These are phyloP conservation scores for Heliamphora exappendiculata DNA, from an alignment of 148 eudicot species.

Conservation along the genomic window DNA sequence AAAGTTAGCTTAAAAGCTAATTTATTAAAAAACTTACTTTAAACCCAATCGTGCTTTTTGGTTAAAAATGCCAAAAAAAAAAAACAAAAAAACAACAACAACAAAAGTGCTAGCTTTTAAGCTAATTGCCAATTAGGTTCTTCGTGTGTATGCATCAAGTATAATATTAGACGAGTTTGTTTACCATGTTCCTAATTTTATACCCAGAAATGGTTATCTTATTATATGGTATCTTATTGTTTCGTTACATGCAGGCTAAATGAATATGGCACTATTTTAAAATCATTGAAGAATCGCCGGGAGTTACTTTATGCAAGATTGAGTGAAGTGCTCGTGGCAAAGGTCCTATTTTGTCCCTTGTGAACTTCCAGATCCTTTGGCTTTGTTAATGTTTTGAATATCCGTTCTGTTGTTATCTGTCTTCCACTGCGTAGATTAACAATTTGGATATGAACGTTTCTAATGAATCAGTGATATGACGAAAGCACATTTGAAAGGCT, in stretches of 20 bases:
- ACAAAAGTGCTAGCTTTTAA: not conserved
- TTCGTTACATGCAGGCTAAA: slow-evolving; percentile 48
- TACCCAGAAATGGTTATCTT: not conserved
- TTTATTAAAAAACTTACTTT: too few species aligned
- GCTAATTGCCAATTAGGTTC: not conserved
- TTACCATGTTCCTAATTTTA: not conserved
- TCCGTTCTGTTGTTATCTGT: not conserved
- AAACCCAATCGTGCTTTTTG: too few species aligned
- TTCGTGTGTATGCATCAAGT: not conserved
- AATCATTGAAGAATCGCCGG: slow-evolving; percentile 54
- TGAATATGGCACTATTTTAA: slow-evolving; percentile 61
- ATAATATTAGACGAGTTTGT: not conserved
- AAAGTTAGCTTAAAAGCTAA: not conserved
- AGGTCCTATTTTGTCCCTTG: slow-evolving; percentile 42
- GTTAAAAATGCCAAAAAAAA: too few species aligned
- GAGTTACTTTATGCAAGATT: slow-evolving; percentile 56
- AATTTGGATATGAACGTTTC: not conserved
- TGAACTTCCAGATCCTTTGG: not conserved
- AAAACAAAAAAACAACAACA: too few species aligned
- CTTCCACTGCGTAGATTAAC: not conserved
- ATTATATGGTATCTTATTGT: not conserved
- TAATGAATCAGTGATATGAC: not conserved
- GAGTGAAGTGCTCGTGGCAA: slow-evolving; percentile 53
- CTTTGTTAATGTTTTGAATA: not conserved
- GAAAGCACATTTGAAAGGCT: not conserved